Conservation (phyloP, 108 stramenopile genomes). For the Cyclotella baltica region DNA sequence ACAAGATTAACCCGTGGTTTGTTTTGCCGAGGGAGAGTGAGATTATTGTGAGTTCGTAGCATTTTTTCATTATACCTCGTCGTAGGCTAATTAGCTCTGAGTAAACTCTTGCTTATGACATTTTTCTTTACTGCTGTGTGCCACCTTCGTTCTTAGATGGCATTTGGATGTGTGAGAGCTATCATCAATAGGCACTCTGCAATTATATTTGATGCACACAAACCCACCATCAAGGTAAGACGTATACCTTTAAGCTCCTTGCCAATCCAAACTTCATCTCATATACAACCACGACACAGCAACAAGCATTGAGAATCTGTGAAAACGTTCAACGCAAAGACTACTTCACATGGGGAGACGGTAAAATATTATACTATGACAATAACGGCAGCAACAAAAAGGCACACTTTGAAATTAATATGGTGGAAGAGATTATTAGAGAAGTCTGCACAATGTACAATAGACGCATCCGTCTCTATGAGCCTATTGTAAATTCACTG, state of each 20-base stretch:
- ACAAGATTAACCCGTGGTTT: conserved; percentile 62
- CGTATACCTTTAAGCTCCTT: not conserved
- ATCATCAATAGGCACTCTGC: conserved; percentile 64
- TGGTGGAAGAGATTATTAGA: conserved; percentile 82
- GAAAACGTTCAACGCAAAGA: conserved; percentile 39
- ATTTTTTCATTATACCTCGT: too few relatives aligned
- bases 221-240: conserved; percentile 56
- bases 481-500: conserved; percentile 85
- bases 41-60: conserved; percentile 62
- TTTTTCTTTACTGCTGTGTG: too few relatives aligned
- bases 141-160: conserved; percentile 9
- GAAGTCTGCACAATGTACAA: conserved; percentile 80
- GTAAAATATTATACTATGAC: conserved; percentile 27
- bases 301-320: conserved; percentile 44
- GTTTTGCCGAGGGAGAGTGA: conserved; percentile 77
- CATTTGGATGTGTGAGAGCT: conserved; percentile 82
- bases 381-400: conserved; percentile 25
- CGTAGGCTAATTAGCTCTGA: too few relatives aligned
- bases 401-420: conserved; percentile 72
- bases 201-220: conserved; percentile 82
- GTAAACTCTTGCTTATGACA: too few relatives aligned
- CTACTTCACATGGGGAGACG: conserved; percentile 32
- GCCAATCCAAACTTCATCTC: not conserved
- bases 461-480: conserved; percentile 79
- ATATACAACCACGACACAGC: not conserved